Evolutionary conservation across 352 stramenopile genomes (phyloP).

Genomic region (Phytophthora cryptogea): DNA sequence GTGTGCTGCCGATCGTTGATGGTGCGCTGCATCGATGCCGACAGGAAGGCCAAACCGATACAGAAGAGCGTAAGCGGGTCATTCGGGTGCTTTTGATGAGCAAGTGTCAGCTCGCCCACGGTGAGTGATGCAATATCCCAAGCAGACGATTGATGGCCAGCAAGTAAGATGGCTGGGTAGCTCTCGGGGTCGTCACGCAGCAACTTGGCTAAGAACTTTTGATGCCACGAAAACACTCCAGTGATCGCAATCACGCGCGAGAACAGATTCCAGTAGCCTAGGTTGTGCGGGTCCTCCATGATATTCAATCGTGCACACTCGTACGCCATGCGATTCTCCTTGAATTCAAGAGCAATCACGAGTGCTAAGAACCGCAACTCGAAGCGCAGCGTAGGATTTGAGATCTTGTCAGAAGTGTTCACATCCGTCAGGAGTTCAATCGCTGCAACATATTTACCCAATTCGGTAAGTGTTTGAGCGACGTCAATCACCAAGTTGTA

Average conservation of each 20-base stretch:
- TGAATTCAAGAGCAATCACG: slow-evolving; percentile 85
- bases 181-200: slow-evolving; percentile 76
- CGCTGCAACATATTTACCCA: slow-evolving; percentile 82
- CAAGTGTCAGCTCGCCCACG: slow-evolving; percentile 82
- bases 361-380: slow-evolving; percentile 83
- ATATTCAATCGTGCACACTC: slow-evolving; percentile 88
- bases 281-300: slow-evolving; percentile 80
- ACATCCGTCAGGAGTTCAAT: slow-evolving; percentile 88
- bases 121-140: slow-evolving; percentile 88
- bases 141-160: slow-evolving; percentile 79
- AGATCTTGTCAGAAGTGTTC: slow-evolving; percentile 87
- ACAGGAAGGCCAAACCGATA: slow-evolving; percentile 84
- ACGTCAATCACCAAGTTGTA: slow-evolving; percentile 84
- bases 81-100: slow-evolving; percentile 75
- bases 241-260: slow-evolving; percentile 82
- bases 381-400: slow-evolving; percentile 68
- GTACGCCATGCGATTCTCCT: slow-evolving; percentile 88
- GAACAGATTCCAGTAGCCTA: slow-evolving; percentile 89
- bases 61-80: slow-evolving; percentile 85
- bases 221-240: slow-evolving; percentile 86
- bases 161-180: slow-evolving; percentile 81
- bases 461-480: slow-evolving; percentile 73
- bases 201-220: slow-evolving; percentile 87
- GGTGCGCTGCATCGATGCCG: slow-evolving; percentile 84
- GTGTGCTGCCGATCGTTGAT: slow-evolving; percentile 87